Base-by-base conservation (phyloP, 805 yeast species). In the Metschnikowia lachancei region DNA sequence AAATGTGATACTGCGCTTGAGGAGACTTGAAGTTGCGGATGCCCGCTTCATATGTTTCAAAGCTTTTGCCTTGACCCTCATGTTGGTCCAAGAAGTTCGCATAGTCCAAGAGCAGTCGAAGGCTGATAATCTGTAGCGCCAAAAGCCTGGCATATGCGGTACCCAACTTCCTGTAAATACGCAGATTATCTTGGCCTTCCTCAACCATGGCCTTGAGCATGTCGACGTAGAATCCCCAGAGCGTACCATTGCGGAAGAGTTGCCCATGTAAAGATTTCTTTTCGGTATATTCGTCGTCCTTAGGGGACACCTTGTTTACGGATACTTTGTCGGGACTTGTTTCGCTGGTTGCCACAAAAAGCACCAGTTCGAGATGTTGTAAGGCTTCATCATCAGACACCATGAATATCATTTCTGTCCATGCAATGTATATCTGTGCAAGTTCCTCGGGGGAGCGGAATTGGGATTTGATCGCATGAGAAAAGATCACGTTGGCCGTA, bases 191-290 rank as follows among this genome's bases (percentile, higher is more conserved):
- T 46, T 11, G 66, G 63, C 32, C 44, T 0, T 70, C 59, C 39
- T 75, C 78, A 4, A 76, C 73, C 28, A 72, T 62, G 12, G 82
- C 73, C 62, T 85, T 91, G 14, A 83, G 72, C 24, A 87, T 59
- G 56, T 87, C 96, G 22, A 88, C 60, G 57, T 85, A 87, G 52
- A 79, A 77, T 3, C 78, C 66, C 97, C 97, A 91, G 6, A 90
- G 64, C 42, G 77, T 77, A 35, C 70, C 64, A 4, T 87, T 80
- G 54, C 80, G 82, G 61, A 78, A 82, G 9, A 85, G 55, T 26
- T 87, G 63, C 3, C 36, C 36, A 51, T 84, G 90, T 0, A 86
- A 78, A 6, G 46, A 29, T 20, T 43, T 43, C 16, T 36, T 41
- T 2, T 29, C 14, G 2, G 24, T 14, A 3, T 14, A 14, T 8